These are phyloP conservation scores for Plasmodium vinckei DNA, from an alignment of 169 alveolate genomes.

Conservation along the genomic window DNA sequence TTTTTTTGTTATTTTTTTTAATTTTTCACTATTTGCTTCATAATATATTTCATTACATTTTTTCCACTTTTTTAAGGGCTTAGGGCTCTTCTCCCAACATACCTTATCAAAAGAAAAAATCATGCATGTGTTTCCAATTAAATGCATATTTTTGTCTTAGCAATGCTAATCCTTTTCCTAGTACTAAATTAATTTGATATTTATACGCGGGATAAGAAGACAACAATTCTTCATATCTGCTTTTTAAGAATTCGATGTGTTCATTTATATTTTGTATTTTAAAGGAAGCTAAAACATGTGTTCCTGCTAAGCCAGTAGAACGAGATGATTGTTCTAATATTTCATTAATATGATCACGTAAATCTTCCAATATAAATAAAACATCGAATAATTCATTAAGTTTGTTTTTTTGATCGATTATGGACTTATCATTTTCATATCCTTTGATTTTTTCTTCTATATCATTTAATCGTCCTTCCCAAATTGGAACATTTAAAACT, in stretches of 20 bases:
- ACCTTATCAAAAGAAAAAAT: constrained; percentile 28
- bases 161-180: constrained; percentile 62
- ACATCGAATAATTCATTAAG: constrained; percentile 55
- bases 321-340: constrained; percentile 71
- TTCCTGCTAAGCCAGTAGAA: constrained; percentile 66
- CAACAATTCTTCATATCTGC: constrained; percentile 42
- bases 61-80: too few relatives aligned
- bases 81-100: too few relatives aligned
- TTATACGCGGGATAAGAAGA: constrained; percentile 35
- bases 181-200: constrained; percentile 62
- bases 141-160: constrained; percentile 50
- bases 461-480: constrained; percentile 66
- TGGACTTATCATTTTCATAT: constrained; percentile 35
- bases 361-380: constrained; percentile 69
- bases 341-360: constrained; percentile 76
- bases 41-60: too few relatives aligned
- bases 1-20: too few relatives aligned
- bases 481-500: constrained; percentile 64
- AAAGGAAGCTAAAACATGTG: constrained; percentile 46
- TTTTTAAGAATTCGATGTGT: constrained; percentile 59
- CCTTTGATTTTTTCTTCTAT: constrained; percentile 67
- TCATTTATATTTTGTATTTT: constrained; percentile 52
- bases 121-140: constrained; percentile 72
- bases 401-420: constrained; percentile 34
- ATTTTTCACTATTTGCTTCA: too few relatives aligned